These are phyloP conservation scores for Marasmius oreades DNA, from an alignment of 1,284 basidiomycete species.

Conservation along the genomic window DNA sequence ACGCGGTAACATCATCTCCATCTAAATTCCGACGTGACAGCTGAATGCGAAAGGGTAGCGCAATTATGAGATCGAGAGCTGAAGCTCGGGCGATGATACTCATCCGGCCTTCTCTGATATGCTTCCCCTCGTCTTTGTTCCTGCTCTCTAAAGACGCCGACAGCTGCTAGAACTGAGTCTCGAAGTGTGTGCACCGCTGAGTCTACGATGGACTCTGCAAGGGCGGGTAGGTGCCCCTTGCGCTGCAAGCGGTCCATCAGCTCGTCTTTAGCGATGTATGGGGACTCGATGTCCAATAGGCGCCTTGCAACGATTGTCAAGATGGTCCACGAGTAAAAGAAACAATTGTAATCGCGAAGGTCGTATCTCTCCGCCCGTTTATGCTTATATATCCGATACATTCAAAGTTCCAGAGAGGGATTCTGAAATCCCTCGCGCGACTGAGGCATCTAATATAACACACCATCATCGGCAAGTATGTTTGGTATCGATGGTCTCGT, in stretches of 20 bases:
- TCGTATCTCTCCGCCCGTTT: background rate
- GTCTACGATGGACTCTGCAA: background rate
- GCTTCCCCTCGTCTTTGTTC: background rate
- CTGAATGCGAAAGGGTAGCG: no score
- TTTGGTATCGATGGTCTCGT: no score
- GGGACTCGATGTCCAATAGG: background rate
- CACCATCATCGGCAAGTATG: no score
- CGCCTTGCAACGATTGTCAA: background rate
- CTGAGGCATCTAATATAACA: no score
- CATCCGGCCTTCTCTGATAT: background rate
- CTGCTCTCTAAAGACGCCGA: background rate
- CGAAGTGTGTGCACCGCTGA: background rate
- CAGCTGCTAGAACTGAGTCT: background rate
- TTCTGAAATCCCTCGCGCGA: no score
- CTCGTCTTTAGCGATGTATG: background rate
- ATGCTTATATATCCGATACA: background rate
- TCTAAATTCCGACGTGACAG: no score
- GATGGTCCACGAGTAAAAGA: slow-evolving; percentile 9
- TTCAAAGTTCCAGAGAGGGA: no score
- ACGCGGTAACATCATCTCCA: no score
- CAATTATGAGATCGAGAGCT: no score
- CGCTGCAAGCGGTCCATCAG: background rate
- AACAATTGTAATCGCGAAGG: slow-evolving; percentile 1
- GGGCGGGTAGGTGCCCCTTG: background rate
- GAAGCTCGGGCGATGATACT: no score